Conservation (phyloP, 2,329 filamentous ascomycete species). For the Stromatinia cepivora region DNA sequence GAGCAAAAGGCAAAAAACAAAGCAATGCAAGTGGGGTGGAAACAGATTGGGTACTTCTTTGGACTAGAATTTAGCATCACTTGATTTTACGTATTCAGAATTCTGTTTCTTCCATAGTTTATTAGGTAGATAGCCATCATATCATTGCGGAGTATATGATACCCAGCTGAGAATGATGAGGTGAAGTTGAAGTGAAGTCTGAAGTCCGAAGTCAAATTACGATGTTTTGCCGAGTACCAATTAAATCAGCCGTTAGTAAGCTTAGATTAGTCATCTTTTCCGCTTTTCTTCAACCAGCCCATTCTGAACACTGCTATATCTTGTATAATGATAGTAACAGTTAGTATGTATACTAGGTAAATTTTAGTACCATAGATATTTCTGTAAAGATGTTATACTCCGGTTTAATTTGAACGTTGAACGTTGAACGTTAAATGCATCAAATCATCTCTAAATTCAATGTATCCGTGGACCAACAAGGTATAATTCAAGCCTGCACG, state of each 20-base stretch:
- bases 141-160: neutral
- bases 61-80: neutral
- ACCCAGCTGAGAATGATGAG: neutral
- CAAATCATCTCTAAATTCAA: too few relatives aligned
- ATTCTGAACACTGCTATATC: too few relatives aligned
- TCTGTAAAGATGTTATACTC: too few relatives aligned
- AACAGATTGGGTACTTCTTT: neutral
- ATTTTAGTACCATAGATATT: too few relatives aligned
- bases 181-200: conserved; percentile 6
- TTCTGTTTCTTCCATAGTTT: neutral
- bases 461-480: too few relatives aligned
- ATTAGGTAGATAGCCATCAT: neutral
- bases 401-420: too few relatives aligned
- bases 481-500: neutral
- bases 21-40: neutral
- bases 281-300: too few relatives aligned
- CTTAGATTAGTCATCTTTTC: neutral
- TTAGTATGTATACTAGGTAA: neutral
- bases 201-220: neutral
- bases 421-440: too few relatives aligned
- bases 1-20: neutral
- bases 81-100: neutral
- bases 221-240: neutral
- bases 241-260: neutral
- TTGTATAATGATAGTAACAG: too few relatives aligned